phyloP scores from a whole-genome alignment of 1,284 basidiomycete species.

The Pyrrhoderma noxium region DNA sequence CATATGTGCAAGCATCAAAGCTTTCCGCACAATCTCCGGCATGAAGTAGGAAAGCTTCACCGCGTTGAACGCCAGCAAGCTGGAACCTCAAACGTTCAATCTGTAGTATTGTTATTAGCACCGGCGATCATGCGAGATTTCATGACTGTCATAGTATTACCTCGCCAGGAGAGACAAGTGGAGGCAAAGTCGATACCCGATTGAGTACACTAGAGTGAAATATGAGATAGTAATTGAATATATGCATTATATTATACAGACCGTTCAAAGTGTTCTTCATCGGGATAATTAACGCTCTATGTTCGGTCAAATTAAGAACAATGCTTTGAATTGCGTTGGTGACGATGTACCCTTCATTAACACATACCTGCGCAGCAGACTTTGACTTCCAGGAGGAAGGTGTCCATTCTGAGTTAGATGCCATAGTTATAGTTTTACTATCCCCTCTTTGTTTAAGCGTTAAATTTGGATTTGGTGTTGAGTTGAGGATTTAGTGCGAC shows the following conservation, averaged over 20 bases:
- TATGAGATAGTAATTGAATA: not conserved
- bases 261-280: conserved; percentile 29
- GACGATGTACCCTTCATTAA: not conserved
- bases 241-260: conserved; percentile 14
- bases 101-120: conserved; percentile 33
- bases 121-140: not conserved
- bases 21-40: conserved; percentile 97
- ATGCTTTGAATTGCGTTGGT: not conserved
- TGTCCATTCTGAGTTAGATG: conserved; percentile 30
- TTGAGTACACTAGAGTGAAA: conserved; percentile 52
- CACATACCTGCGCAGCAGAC: conserved; percentile 40
- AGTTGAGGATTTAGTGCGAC: no score
- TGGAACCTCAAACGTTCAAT: conserved; percentile 83
- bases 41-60: conserved; percentile 90
- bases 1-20: conserved; percentile 88
- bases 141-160: conserved; percentile 36
- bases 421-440: no score
- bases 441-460: no score
- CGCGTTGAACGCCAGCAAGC: conserved; percentile 73
- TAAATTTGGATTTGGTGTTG: no score
- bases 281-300: conserved; percentile 32
- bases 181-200: conserved; percentile 73
- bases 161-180: conserved; percentile 85
- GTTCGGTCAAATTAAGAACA: not conserved
- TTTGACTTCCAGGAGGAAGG: conserved; percentile 48